Evolutionary conservation across 768 basidiomycete genomes (phyloP).

Genomic region (Hygrocybe punicea): DNA sequence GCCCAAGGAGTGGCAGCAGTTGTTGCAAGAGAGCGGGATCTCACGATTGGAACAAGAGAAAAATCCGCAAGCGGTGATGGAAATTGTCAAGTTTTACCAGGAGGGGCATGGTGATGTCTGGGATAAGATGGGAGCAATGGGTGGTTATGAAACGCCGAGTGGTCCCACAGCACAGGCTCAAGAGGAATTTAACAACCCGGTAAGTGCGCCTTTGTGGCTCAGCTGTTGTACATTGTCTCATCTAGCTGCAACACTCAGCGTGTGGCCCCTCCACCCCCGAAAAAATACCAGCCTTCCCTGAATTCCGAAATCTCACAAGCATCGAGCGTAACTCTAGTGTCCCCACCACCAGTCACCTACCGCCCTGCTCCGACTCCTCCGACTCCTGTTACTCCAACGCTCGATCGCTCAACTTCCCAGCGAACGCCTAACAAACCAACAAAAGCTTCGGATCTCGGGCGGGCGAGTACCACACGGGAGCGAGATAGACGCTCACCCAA

Average conservation of each 20-base stretch:
- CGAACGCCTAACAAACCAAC: conserved; percentile 59
- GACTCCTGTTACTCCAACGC: conserved; percentile 55
- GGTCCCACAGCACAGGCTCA: conserved; percentile 35
- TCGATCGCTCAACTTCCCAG: conserved; percentile 87
- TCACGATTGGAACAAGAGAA: conserved; percentile 93
- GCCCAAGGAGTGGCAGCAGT: conserved; percentile 98
- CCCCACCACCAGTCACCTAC: conserved; percentile 52
- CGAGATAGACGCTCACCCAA: conserved; percentile 39
- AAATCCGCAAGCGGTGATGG: conserved; percentile 97
- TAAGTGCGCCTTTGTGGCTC: conserved; percentile 32
- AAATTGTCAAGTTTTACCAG: conserved; percentile 98
- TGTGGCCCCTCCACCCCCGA: conserved; percentile 52
- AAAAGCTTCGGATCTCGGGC: conserved; percentile 51
- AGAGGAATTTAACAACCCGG: conserved; percentile 54
- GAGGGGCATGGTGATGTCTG: conserved; percentile 77
- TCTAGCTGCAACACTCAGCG: conserved; percentile 5
- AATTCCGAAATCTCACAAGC: conserved; percentile 14
- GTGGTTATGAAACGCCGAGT: conserved; percentile 21
- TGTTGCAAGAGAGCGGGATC: conserved; percentile 93
- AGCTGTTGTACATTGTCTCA: conserved; percentile 16
- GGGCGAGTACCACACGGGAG: conserved; percentile 68
- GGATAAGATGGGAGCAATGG: conserved; percentile 78
- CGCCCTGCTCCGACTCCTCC: conserved; percentile 78
- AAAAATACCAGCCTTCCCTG: conserved; percentile 34
- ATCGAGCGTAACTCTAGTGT: conserved; percentile 14